Evolutionary conservation across 2,329 filamentous ascomycete species (phyloP).

Genomic region (Colletotrichum lupini): DNA sequence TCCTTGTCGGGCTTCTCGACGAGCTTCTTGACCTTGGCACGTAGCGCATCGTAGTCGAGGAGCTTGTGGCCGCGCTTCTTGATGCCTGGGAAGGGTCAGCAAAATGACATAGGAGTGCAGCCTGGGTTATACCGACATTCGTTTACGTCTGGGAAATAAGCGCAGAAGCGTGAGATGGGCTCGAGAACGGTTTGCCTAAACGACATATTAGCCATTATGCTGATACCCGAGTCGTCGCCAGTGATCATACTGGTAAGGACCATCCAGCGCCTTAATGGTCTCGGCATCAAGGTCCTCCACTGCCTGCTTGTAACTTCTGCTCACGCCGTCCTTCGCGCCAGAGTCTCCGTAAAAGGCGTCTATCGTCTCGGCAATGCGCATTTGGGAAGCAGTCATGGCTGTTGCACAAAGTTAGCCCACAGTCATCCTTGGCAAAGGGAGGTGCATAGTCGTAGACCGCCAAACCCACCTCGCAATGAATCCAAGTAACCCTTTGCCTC

Average conservation of each 20-base stretch:
- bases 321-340: conserved; percentile 93
- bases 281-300: conserved; percentile 98
- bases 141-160: conserved; percentile 99
- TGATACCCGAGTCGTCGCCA: conserved; percentile 11
- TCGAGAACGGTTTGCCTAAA: conserved; percentile 88
- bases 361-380: conserved; percentile 99
- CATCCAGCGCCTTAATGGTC: conserved; percentile 97
- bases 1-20: conserved; percentile 99
- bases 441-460: background rate
- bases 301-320: conserved; percentile 96
- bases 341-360: conserved; percentile 99
- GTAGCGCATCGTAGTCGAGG: conserved; percentile 96
- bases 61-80: conserved; percentile 99
- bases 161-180: conserved; percentile 94
- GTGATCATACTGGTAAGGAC: conserved; percentile 79
- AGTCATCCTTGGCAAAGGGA: background rate
- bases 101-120: background rate
- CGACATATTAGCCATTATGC: conserved; percentile 25
- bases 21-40: conserved; percentile 95
- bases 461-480: conserved; percentile 79
- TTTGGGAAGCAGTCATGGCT: conserved; percentile 98
- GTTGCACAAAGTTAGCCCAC: conserved; percentile 26
- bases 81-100: conserved; percentile 67
- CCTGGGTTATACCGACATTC: conserved; percentile 72
- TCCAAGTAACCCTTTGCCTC: conserved; percentile 98